These are phyloP conservation scores for Cladosporium sp. DNA, from an alignment of 2,329 filamentous ascomycete species.

Conservation along the genomic window DNA sequence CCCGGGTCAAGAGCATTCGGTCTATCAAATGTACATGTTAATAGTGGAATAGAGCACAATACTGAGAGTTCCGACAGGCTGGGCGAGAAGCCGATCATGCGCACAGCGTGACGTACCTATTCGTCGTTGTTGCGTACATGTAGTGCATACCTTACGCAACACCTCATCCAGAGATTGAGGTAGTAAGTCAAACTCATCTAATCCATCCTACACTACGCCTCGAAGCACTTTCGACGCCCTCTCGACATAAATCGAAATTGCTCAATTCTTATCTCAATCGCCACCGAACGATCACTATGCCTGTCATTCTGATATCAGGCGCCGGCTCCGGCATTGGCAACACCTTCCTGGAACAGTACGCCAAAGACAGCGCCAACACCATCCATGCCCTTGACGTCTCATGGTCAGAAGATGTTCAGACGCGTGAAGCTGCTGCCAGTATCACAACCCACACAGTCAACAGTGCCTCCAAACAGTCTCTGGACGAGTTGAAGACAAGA, in stretches of 20 bases:
- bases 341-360: conserved; percentile 18
- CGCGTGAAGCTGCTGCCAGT: conserved; percentile 2
- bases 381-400: conserved; percentile 15
- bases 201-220: background rate
- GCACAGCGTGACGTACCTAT: conserved; percentile 15
- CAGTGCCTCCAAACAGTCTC: conserved; percentile 4
- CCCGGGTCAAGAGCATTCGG: background rate
- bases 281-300: conserved; percentile 3
- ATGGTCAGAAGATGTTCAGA: conserved; percentile 10
- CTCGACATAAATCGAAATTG: background rate
- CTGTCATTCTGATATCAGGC: conserved; percentile 14
- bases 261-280: background rate
- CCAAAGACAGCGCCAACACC: conserved; percentile 11
- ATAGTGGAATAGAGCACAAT: background rate
- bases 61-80: background rate
- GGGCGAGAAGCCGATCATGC: background rate
- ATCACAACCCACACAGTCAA: conserved; percentile 14
- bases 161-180: background rate
- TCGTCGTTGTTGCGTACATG: background rate
- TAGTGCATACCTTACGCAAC: background rate
- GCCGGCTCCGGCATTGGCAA: conserved; percentile 17
- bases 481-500: conserved; percentile 1
- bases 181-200: background rate
- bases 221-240: background rate
- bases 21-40: background rate